phyloP scores from a whole-genome alignment of 371 early-diverging fungal species.

The Mortierella sp. region DNA sequence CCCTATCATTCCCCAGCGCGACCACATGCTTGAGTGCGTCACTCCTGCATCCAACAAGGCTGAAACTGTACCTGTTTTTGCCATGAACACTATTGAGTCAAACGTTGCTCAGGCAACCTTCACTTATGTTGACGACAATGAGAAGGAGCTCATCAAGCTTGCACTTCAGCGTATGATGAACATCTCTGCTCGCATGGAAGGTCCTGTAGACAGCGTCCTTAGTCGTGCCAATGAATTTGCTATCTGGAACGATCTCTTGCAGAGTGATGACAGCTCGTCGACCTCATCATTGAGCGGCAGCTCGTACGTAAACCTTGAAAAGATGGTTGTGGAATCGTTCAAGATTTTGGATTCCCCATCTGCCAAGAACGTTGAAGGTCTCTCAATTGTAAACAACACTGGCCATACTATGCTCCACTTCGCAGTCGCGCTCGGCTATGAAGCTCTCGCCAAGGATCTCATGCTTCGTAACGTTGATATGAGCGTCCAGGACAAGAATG shows the following conservation, averaged over 20 bases:
- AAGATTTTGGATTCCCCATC: constrained; percentile 30
- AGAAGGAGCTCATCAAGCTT: constrained; percentile 55
- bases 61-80: constrained; percentile 53
- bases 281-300: constrained; percentile 2
- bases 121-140: constrained; percentile 54
- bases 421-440: constrained; percentile 35
- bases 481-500: constrained; percentile 47
- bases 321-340: constrained; percentile 44
- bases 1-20: constrained; percentile 51
- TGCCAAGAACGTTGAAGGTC: constrained; percentile 35
- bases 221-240: constrained; percentile 49
- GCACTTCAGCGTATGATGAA: constrained; percentile 54
- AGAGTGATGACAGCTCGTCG: constrained; percentile 24
- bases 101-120: constrained; percentile 43
- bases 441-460: constrained; percentile 35
- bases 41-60: constrained; percentile 50
- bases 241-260: constrained; percentile 49
- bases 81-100: constrained; percentile 28
- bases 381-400: constrained; percentile 39
- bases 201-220: constrained; percentile 44
- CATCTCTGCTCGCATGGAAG: constrained; percentile 48
- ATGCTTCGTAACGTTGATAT: constrained; percentile 29
- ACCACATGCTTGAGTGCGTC: constrained; percentile 55
- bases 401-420: constrained; percentile 55
- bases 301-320: constrained; percentile 30